phyloP scores from a whole-genome alignment of 495 filamentous ascomycete genomes.

The Tuber magnatum region DNA sequence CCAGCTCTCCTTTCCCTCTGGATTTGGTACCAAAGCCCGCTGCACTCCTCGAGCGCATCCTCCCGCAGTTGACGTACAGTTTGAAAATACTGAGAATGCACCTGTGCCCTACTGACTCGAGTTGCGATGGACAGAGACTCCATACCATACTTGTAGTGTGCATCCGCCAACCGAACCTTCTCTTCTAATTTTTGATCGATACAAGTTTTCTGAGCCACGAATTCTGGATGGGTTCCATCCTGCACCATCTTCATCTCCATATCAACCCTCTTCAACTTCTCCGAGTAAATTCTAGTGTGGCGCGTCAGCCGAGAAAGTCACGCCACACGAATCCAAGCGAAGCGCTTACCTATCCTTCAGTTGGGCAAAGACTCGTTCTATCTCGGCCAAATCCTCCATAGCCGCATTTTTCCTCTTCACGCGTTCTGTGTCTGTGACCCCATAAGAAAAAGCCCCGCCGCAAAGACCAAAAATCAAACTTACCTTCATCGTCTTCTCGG shows the following conservation, averaged over 20 bases:
- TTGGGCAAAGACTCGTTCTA: constrained; percentile 77
- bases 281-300: constrained; percentile 66
- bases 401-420: constrained; percentile 62
- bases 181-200: constrained; percentile 72
- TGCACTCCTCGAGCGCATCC: constrained; percentile 65
- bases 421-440: constrained; percentile 51
- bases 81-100: constrained; percentile 82
- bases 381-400: constrained; percentile 64
- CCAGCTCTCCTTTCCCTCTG: constrained; percentile 81
- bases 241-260: constrained; percentile 76
- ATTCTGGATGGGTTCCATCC: constrained; percentile 70
- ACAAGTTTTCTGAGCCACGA: constrained; percentile 73
- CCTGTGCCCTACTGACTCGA: constrained; percentile 70
- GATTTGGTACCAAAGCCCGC: constrained; percentile 81
- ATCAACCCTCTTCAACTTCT: constrained; percentile 71
- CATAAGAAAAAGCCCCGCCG: constrained; percentile 44
- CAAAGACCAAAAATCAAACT: constrained; percentile 39
- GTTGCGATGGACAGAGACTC: constrained; percentile 63
- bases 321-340: constrained; percentile 24
- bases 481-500: constrained; percentile 69
- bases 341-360: constrained; percentile 72
- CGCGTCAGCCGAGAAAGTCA: constrained; percentile 18
- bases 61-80: constrained; percentile 73
- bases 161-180: constrained; percentile 66
- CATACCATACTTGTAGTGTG: constrained; percentile 63